Evolutionary conservation across 2,329 filamentous ascomycete genomes (phyloP), one percentile per base, ranked within the genome.

Genomic region (Alternaria gansuensis): DNA sequence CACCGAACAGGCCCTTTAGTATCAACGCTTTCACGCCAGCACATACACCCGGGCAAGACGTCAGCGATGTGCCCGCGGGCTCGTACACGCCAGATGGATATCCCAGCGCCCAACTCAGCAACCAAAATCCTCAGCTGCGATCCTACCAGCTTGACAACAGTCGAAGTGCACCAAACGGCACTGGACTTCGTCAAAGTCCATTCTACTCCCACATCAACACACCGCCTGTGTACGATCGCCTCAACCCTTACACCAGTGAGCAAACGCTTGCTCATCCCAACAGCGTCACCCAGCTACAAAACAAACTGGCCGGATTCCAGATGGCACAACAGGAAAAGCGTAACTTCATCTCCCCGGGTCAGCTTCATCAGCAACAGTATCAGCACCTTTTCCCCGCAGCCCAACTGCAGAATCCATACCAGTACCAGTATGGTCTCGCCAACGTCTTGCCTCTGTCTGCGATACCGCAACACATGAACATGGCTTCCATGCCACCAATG

Each of bases 271-370:
- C 80, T 34, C 77, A 73, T 33, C 79, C 75, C 14, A 82, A 81
- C 65, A 75, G 82, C 63, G 70, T 78, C 26, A 78, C 75, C 2
- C 70, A 81, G 21, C 71, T 85, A 28, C 82, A 85, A 54, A 80
- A 81, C 56, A 83, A 82, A 59, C 69, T 85, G 21, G 77, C 80
- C 14, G 80, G 79, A 17, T 76, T 82, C 49, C 80, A 84, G 60
- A 79, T 78, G 11, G 77, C 78, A 14, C 78, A 79, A 54, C 75
- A 78, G 49, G 67, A 76, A 41, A 74, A 73, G 31, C 68, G 77
- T n/a, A 75, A 75, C 57, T 76, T 66, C 41, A 64, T 69, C n/a
- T 65, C 69, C 57, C 57, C 74, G 1, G 64, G 63, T 28, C 73
- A 77, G 21, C 64, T 75, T 34, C 76, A 77, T 36, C 70, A 68